Evolutionary conservation across 1,284 basidiomycete genomes (phyloP).

Genomic region (Xanthoconium separans): DNA sequence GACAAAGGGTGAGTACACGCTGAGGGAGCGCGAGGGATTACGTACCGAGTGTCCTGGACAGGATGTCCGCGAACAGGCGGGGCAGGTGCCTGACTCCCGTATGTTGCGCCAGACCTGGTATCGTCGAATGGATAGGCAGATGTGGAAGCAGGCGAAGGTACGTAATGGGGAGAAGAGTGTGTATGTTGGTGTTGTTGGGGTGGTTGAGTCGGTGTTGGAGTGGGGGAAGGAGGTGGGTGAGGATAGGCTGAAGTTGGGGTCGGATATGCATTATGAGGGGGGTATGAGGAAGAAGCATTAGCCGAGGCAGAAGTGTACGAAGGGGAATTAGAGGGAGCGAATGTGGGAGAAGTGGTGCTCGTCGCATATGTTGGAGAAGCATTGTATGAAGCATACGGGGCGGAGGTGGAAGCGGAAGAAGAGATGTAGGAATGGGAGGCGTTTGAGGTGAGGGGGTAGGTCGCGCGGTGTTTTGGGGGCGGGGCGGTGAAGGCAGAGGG

Average conservation of each 20-base stretch:
- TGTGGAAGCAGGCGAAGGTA: conserved; percentile 20
- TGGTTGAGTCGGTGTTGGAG: conserved; percentile 29
- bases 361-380: conserved; percentile 21
- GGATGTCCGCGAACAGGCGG: conserved; percentile 21
- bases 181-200: conserved; percentile 17
- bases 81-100: conserved; percentile 16
- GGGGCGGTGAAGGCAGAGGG: conserved; percentile 16
- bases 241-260: conserved; percentile 31
- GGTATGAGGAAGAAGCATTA: conserved; percentile 16
- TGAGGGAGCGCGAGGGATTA: neutral
- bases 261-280: conserved; percentile 24
- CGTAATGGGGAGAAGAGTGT: conserved; percentile 26
- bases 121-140: conserved; percentile 25
- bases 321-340: conserved; percentile 22
- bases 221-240: conserved; percentile 29
- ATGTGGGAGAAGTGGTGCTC: conserved; percentile 26
- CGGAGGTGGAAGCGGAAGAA: conserved; percentile 18
- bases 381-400: conserved; percentile 25
- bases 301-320: conserved; percentile 19
- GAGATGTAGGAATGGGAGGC: conserved; percentile 18
- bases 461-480: conserved; percentile 24
- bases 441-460: conserved; percentile 21
- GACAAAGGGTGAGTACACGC: neutral
- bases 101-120: conserved; percentile 17
- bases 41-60: conserved; percentile 27